phyloP scores from a whole-genome alignment of 768 basidiomycete genomes.

The Tulasnella sp. region DNA sequence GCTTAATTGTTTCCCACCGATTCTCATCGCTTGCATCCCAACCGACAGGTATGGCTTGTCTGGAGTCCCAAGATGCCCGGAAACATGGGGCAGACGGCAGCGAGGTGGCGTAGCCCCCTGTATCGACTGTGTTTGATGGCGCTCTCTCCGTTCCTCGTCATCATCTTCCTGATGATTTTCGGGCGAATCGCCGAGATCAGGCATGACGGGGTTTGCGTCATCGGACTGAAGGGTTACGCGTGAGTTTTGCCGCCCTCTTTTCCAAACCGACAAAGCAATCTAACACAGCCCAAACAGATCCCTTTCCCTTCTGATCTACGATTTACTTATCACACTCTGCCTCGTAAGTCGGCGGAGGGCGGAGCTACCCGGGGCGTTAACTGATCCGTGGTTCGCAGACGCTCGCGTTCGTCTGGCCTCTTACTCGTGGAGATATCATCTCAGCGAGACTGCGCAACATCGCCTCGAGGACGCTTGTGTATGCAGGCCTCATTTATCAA shows the following conservation, averaged over 20 bases:
- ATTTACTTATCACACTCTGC: conserved; percentile 30
- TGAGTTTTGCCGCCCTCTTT: conserved; percentile 8
- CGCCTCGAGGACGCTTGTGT: conserved; percentile 35
- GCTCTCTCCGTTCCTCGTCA: conserved; percentile 29
- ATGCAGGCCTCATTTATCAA: conserved; percentile 11
- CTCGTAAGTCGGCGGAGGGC: background rate
- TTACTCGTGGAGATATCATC: conserved; percentile 28
- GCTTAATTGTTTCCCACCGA: background rate
- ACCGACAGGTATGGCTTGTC: conserved; percentile 16
- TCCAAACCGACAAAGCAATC: background rate
- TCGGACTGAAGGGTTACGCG: conserved; percentile 35
- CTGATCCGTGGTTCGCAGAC: conserved; percentile 32
- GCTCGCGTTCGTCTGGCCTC: conserved; percentile 35
- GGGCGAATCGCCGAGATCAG: conserved; percentile 18
- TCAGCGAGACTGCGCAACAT: conserved; percentile 29
- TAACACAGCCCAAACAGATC: conserved; percentile 19
- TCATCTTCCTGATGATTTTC: conserved; percentile 31
- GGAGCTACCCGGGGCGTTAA: conserved; percentile 11
- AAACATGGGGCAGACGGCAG: background rate
- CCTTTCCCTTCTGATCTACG: conserved; percentile 36
- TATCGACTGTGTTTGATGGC: conserved; percentile 32
- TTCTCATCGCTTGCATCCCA: background rate
- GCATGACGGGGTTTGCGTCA: conserved; percentile 33
- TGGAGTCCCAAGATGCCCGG: conserved; percentile 12
- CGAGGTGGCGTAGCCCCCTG: conserved; percentile 30